phyloP scores from a whole-genome alignment of 164 flowering plant genomes.

The Berberis vulgaris region DNA sequence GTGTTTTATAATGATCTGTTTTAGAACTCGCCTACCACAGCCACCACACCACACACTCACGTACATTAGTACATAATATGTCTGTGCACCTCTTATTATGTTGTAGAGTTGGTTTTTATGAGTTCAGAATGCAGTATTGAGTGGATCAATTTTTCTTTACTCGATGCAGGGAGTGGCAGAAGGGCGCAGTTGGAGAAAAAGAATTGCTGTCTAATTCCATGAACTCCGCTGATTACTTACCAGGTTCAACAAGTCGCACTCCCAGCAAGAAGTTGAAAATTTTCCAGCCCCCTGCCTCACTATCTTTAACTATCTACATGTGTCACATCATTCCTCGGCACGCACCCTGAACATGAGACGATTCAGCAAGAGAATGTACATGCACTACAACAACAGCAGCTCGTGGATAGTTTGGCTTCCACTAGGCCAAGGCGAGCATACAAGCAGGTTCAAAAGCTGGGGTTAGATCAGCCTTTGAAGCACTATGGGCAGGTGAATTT shows the following conservation, averaged over 20 bases:
- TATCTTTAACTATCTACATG: slow-evolving; percentile 10
- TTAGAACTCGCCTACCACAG: neutral
- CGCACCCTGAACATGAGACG: neutral
- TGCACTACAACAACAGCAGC: no score
- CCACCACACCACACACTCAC: no score
- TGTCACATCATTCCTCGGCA: slow-evolving; percentile 16
- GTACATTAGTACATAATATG: no score
- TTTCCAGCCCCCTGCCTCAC: slow-evolving; percentile 1
- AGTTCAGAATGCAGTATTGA: neutral
- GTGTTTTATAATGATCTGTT: slow-evolving; percentile 7
- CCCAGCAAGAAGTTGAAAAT: slow-evolving; percentile 15
- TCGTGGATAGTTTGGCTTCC: no score
- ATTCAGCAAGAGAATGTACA: no score
- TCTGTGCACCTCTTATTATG: neutral
- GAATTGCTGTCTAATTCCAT: slow-evolving; percentile 4
- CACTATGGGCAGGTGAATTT: no score
- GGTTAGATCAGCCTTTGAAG: no score
- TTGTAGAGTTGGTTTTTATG: neutral
- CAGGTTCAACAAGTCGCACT: slow-evolving; percentile 4
- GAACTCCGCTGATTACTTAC: slow-evolving; percentile 1
- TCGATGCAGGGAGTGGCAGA: slow-evolving; percentile 23
- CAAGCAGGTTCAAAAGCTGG: no score
- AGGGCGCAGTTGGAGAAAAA: slow-evolving; percentile 5
- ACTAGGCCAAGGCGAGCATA: no score
- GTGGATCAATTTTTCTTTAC: neutral